Conservation (phyloP, 345 rosid species). For the Acer yangbiense region DNA sequence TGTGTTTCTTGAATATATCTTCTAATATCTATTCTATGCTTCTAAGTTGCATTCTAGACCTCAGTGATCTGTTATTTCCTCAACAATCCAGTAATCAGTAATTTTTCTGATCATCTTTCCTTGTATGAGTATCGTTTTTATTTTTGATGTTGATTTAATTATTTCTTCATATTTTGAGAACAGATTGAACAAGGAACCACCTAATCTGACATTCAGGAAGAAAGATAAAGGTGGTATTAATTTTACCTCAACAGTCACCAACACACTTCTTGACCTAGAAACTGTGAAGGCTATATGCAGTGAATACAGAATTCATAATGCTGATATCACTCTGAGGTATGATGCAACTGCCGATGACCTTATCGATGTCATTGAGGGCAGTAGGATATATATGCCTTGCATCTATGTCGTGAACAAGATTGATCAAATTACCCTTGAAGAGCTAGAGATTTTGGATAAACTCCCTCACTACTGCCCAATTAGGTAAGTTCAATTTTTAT, state of each 20-base stretch:
- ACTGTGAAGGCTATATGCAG: conserved; percentile 98
- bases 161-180: conserved; percentile 15
- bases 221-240: conserved; percentile 98
- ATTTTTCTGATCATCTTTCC: neutral
- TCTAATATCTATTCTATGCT: too few relatives aligned
- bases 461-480: conserved; percentile 99
- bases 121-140: neutral
- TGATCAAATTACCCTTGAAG: conserved; percentile 94
- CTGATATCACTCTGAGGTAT: conserved; percentile 87
- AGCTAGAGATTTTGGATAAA: conserved; percentile 92
- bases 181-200: conserved; percentile 99
- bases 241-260: conserved; percentile 81
- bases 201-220: conserved; percentile 95
- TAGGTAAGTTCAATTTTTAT: conserved; percentile 49
- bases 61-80: too few relatives aligned
- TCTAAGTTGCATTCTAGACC: too few relatives aligned
- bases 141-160: neutral
- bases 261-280: conserved; percentile 88
- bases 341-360: conserved; percentile 99
- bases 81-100: too few relatives aligned
- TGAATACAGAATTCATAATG: conserved; percentile 94
- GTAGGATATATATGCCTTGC: conserved; percentile 98
- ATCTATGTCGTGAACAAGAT: conserved; percentile 94
- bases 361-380: conserved; percentile 96
- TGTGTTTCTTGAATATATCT: too few relatives aligned